Percentiles rank a stretch among this genome's conserved stretches.
phyloP scores from a whole-genome alignment of 2,329 filamentous ascomycete species.

The Fusarium sp. region DNA sequence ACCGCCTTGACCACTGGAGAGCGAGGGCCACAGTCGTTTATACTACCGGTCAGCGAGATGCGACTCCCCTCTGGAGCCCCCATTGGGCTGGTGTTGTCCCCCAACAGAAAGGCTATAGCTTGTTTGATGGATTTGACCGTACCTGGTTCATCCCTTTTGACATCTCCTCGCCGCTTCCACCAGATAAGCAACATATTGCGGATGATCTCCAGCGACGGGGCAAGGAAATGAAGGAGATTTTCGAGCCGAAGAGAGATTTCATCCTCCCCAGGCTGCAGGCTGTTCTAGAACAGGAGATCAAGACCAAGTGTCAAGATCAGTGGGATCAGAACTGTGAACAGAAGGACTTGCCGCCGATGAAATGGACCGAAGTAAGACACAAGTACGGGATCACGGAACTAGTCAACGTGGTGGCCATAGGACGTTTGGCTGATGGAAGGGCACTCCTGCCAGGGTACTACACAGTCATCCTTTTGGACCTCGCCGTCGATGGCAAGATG shows the following conservation, averaged over 20 bases:
- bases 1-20: constrained; percentile 35
- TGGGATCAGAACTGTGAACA: constrained; percentile 30
- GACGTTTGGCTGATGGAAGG: constrained; percentile 30
- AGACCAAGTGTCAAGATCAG: constrained; percentile 23
- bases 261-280: neutral
- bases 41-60: constrained; percentile 28
- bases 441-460: constrained; percentile 37
- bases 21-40: constrained; percentile 36
- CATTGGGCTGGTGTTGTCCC: constrained; percentile 14
- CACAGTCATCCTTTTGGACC: constrained; percentile 28
- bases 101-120: constrained; percentile 15
- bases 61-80: constrained; percentile 38
- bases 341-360: constrained; percentile 2
- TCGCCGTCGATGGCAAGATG: constrained; percentile 31
- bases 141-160: constrained; percentile 42
- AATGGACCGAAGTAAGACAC: constrained; percentile 26
- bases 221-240: constrained; percentile 11
- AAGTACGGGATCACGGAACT: constrained; percentile 4
- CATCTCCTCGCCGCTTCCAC: constrained; percentile 18
- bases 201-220: constrained; percentile 18
- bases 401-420: constrained; percentile 35
- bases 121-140: constrained; percentile 42
- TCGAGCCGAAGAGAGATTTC: neutral
- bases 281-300: constrained; percentile 31
- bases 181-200: constrained; percentile 12